These are phyloP conservation scores for Gremmenia infestans DNA, from an alignment of 2,329 filamentous ascomycete species.

Conservation along the genomic window DNA sequence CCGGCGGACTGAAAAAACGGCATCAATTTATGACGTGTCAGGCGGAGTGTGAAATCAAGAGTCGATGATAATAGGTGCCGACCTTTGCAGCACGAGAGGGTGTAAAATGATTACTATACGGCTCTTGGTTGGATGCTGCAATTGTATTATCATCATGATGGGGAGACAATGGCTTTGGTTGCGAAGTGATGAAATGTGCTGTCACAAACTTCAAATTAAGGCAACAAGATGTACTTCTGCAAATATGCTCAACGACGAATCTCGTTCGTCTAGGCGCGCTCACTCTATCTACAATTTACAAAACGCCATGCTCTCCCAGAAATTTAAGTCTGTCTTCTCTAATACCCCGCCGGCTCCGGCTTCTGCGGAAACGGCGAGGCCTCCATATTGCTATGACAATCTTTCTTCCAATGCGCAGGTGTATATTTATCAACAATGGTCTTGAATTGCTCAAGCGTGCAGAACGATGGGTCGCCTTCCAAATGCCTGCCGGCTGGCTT, in stretches of 20 bases:
- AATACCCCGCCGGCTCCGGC: constrained; percentile 31
- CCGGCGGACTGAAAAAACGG: background rate
- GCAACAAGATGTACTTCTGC: too few species aligned
- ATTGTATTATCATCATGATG: too few species aligned
- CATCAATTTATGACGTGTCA: too few species aligned
- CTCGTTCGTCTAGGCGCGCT: background rate
- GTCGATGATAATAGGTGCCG: background rate
- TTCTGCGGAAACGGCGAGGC: constrained; percentile 27
- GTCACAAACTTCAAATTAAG: background rate
- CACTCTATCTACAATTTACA: background rate
- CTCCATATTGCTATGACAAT: constrained; percentile 55
- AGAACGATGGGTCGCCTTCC: constrained; percentile 81
- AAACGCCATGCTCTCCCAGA: background rate
- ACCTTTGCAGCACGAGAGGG: background rate
- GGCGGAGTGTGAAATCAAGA: too few species aligned
- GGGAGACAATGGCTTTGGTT: too few species aligned
- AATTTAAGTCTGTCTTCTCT: background rate
- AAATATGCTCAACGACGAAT: too few species aligned
- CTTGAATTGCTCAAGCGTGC: constrained; percentile 91
- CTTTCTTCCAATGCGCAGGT: constrained; percentile 69
- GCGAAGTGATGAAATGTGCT: background rate
- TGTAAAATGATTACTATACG: too few species aligned
- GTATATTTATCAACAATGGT: constrained; percentile 86
- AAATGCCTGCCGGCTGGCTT: constrained; percentile 72
- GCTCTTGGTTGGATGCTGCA: too few species aligned